Evolutionary conservation across 1,284 basidiomycete genomes (phyloP), one percentile per base, ranked within the genome.

Genomic region (Irpex sp.): DNA sequence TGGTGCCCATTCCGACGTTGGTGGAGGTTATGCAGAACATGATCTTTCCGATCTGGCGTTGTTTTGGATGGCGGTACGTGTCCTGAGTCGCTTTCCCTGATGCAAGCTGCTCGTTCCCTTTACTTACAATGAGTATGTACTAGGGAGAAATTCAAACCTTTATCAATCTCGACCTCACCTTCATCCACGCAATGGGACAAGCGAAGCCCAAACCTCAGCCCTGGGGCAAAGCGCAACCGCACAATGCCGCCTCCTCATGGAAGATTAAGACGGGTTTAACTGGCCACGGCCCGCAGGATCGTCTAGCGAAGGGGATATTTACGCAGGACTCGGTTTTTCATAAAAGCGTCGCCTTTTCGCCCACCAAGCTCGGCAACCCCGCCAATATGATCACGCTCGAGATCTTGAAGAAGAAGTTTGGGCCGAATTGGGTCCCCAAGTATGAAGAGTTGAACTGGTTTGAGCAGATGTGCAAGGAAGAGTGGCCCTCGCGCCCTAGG

Each of bases 161-260:
- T 19, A 31, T 71, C 51, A 63, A 68, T 17, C 58, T 71, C 52
- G 70, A 71, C 56, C 56, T 68, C n/a, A 62, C 63, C 2, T 68
- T 69, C 62, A 59, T 71, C 15, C 47, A 47, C 9, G 68, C 66
- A 1, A 66, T 66, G 11, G 26, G n/a, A 3, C 26, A 17, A 17
- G 40, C 31, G 31, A 31, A 31, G 31, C 31, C 19, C 51, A 31
- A 52, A 9, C 51, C 17, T 17, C 1, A 19, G 26, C 51, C 62
- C 11, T 71, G 71, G 69, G 70, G 71, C 19, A 60, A 49, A 15
- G 17, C 59, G 48, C 59, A 51, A 37, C 59, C 59, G n/a, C 15
- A 60, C 59, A 60, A 60, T 48, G 48, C 59, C 7, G 56, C 59
- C 7, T n/a, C 17, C 11, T 31, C 19, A 60, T 19, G n/a, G 21